Base-by-base conservation (phyloP, 2,329 filamentous ascomycete species). In the Penicillium italicum region DNA sequence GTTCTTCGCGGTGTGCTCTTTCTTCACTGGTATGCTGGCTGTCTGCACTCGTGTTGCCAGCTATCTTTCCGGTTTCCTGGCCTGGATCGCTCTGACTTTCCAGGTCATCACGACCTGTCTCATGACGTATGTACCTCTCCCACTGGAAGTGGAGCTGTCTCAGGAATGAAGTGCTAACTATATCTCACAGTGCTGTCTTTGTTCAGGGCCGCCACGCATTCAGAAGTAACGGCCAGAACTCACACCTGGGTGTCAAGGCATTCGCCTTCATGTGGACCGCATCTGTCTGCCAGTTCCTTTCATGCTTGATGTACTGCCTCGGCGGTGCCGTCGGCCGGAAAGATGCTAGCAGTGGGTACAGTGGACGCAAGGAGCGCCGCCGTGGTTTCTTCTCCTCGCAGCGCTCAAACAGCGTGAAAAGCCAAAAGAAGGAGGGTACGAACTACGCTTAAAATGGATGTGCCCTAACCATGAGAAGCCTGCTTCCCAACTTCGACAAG, bases 181-280 rank as follows among this genome's bases (percentile, higher is more conserved):
- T 26, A 33, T 5, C 5, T 5, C 31, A 49, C 61, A 87, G 84
- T 52, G 82, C 82, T 41, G 85, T 82, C 72, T 82, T 78, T 56
- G 80, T 86, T 53, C 73, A 80, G 62, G 84, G 79, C 33, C 83
- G 84, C 60, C 68, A 84, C 63, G 72, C 74, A 41, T 86, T 86
- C 76, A 77, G 75, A 43, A 63, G 63, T 54, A 78, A 78, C 61
- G 77, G 76, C 53, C 77, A 80, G 50, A 60, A 64, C 20, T 76
- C 84, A 22, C 66, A 66, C n/a, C 72, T 86, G 38, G 84, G 84
- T 43, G 69, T 72, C 48, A 83, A 85, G 65, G 79, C 82, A 24
- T 83, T 82, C 67, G 84, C 73, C 22, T 86, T 86, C 71, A 82
- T 84, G 69, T 87, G 84, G 84, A 79, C 80, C 2, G 75, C 83